Evolutionary conservation across 1,139 yeast genomes (phyloP).

Genomic region (Candida labiduridarum): DNA sequence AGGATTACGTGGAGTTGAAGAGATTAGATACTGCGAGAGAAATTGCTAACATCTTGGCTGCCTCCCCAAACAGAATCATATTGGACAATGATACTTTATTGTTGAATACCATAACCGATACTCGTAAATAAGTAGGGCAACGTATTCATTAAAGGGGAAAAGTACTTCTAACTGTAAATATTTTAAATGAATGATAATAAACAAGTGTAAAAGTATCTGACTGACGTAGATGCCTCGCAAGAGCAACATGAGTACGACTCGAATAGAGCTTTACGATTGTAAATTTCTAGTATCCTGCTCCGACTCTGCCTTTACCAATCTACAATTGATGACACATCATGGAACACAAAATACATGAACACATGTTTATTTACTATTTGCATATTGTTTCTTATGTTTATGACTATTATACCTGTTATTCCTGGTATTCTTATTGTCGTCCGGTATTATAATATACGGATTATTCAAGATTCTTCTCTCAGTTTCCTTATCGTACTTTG

Average conservation of each 20-base stretch:
- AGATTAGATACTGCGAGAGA: constrained; percentile 97
- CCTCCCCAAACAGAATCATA: constrained; percentile 87
- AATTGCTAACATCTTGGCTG: constrained; percentile 82
- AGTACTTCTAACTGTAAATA: neutral
- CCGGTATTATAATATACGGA: constrained; percentile 35
- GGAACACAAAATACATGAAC: neutral
- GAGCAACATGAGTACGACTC: neutral
- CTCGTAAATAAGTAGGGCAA: constrained; percentile 26
- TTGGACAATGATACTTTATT: constrained; percentile 91
- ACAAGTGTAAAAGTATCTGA: neutral
- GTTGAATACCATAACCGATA: constrained; percentile 81
- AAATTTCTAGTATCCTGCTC: neutral
- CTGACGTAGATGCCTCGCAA: no score
- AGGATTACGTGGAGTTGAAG: constrained; percentile 93
- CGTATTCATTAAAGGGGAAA: neutral
- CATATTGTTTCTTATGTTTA: constrained; percentile 1
- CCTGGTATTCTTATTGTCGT: constrained; percentile 10
- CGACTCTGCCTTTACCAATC: no score
- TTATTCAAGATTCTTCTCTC: constrained; percentile 33
- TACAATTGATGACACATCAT: no score
- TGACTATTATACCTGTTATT: neutral
- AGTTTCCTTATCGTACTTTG: constrained; percentile 29
- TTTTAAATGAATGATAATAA: neutral
- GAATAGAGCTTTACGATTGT: neutral
- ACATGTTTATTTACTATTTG: neutral